These are phyloP conservation scores for Ophiocordyceps camponoti-floridani DNA, from an alignment of 2,329 filamentous ascomycete species.

Conservation along the genomic window DNA sequence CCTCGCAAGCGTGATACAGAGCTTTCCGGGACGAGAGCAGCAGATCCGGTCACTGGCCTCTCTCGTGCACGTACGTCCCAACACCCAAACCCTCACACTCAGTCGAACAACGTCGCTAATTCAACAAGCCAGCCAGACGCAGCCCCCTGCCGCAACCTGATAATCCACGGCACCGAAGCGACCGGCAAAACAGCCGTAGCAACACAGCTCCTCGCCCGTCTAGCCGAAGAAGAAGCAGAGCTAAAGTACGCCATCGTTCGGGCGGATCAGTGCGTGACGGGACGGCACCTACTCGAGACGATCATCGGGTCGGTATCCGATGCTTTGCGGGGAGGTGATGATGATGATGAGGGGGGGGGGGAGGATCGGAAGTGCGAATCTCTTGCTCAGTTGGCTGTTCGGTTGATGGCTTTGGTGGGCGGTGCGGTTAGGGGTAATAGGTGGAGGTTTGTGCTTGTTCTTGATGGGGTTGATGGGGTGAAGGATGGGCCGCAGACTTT, in stretches of 20 bases:
- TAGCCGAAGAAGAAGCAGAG: conserved; percentile 11
- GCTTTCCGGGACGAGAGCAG: conserved; percentile 37
- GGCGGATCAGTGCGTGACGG: conserved; percentile 61
- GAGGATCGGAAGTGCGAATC: conserved; percentile 55
- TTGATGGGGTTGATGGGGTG: conserved; percentile 77
- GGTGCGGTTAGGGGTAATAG: conserved; percentile 15
- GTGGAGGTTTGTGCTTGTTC: conserved; percentile 59
- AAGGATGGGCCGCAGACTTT: conserved; percentile 64
- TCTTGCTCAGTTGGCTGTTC: conserved; percentile 55
- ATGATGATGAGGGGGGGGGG: background rate
- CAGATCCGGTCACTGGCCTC: conserved; percentile 41
- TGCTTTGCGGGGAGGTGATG: conserved; percentile 26
- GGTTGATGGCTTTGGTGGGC: conserved; percentile 47
- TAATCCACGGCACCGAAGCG: conserved; percentile 69
- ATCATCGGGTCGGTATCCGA: conserved; percentile 41
- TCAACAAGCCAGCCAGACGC: conserved; percentile 30
- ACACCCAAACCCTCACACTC: too few relatives aligned
- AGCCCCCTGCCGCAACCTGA: conserved; percentile 55
- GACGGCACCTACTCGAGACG: conserved; percentile 59
- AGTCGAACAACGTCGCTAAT: too few relatives aligned
- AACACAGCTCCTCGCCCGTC: conserved; percentile 21
- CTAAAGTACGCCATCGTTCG: conserved; percentile 44
- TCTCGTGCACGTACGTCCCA: conserved; percentile 28
- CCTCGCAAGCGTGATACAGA: conserved; percentile 23
- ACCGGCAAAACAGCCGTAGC: conserved; percentile 71